Base-by-base conservation (phyloP, 805 yeast species). In the Teunomyces lycoperdinae region DNA sequence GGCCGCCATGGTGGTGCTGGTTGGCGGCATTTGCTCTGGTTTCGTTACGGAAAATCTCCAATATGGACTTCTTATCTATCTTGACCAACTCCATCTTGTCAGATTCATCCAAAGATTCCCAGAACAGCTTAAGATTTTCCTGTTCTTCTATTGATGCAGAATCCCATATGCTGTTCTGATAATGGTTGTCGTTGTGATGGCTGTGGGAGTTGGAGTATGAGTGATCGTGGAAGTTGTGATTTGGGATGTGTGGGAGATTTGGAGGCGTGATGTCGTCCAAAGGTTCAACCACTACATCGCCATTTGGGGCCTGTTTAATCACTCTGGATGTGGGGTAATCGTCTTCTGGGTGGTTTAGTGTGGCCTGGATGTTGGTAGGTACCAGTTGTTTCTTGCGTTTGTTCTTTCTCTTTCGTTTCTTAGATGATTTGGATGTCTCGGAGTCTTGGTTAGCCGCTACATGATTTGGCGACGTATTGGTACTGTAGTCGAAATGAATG, bases 271-370 rank as follows among this genome's bases (percentile, higher is more conserved):
- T 62, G 36, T 67, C 70, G 13, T 71, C 75, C 44, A 81, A 59
- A 44, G 79, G 75, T 56, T 86, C 85, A 20, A 88, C 89, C 43
- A 87, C 78, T 4, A 87, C 86, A 55, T 85, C 88, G 6, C 95
- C 95, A 61, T 87, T 85, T 3, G 84, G 77, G 3, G 80, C 86
- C 55, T 84, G 83, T 54, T 80, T 84, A 41, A 86, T 81, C 4
- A 86, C 82, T 48, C 94, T 65, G 7, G 90, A 84, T 10, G 79
- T 75, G 2, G 94, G 94, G 58, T 86, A 86, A 11, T 84, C 89
- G 31, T 78, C 76, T 34, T 76, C 72, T 10, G 84, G 80, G 55
- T 82, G 73, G 57, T 76, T 77, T 24, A 82, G 55, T 42, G 80
- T 74, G 2, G 80, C 81, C 39, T 76, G 68, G 38, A 51, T 29